These are phyloP conservation scores for Yamadazyma phyllophila DNA, from an alignment of 805 yeast species.

Conservation along the genomic window DNA sequence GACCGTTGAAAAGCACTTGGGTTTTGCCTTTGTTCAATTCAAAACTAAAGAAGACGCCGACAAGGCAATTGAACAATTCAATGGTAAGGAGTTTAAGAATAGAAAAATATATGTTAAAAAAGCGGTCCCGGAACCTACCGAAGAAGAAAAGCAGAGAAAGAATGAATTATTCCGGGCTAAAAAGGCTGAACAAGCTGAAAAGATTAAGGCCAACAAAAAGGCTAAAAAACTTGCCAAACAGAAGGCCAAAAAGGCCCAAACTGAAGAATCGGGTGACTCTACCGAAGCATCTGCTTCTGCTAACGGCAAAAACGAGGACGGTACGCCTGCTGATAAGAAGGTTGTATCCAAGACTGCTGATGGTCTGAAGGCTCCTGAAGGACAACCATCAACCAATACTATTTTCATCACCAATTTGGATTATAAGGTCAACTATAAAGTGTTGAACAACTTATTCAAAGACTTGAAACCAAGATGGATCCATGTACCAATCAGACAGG, in stretches of 20 bases:
- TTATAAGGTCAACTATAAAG: slow-evolving; percentile 45
- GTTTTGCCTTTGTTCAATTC: slow-evolving; percentile 61
- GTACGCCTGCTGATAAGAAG: neutral
- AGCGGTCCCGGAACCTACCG: slow-evolving; percentile 53
- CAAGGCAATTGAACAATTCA: slow-evolving; percentile 40
- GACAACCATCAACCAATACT: slow-evolving; percentile 55
- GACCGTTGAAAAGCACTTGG: slow-evolving; percentile 45
- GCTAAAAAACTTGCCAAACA: slow-evolving; percentile 5
- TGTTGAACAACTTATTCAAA: slow-evolving; percentile 44
- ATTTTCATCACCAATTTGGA: slow-evolving; percentile 62
- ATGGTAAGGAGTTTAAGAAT: slow-evolving; percentile 43
- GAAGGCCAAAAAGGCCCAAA: slow-evolving; percentile 1
- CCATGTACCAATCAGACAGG: slow-evolving; percentile 53
- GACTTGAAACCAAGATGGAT: slow-evolving; percentile 55
- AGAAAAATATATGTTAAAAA: slow-evolving; percentile 50
- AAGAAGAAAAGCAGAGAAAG: slow-evolving; percentile 40
- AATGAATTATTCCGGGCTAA: slow-evolving; percentile 29
- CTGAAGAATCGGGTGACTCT: neutral
- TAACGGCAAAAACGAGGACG: neutral
- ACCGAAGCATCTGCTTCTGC: too few relatives aligned
- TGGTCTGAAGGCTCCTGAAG: slow-evolving; percentile 35
- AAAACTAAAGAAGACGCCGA: slow-evolving; percentile 43
- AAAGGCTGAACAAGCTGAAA: slow-evolving; percentile 15
- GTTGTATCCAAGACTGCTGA: neutral
- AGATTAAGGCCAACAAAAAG: slow-evolving; percentile 10